These are phyloP conservation scores for Penicillium antarcticum DNA, from an alignment of 495 filamentous ascomycete genomes.

Conservation along the genomic window DNA sequence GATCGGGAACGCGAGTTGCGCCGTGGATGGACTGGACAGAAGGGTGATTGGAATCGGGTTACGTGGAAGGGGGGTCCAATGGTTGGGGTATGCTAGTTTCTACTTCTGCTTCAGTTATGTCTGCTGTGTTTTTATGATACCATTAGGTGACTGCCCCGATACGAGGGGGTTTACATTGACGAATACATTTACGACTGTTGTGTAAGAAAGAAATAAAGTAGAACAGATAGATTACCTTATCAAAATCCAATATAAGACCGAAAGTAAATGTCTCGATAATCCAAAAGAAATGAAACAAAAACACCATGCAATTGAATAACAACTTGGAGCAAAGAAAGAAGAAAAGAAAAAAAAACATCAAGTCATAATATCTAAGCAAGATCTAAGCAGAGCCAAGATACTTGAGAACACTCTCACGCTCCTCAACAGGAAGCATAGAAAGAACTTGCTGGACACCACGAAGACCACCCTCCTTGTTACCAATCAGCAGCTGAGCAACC, in stretches of 20 bases:
- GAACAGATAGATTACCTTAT: neutral
- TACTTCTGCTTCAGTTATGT: too few species aligned
- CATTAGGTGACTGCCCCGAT: too few species aligned
- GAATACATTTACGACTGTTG: too few species aligned
- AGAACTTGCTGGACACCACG: slow-evolving; percentile 85
- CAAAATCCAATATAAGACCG: neutral
- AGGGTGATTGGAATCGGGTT: slow-evolving; percentile 1
- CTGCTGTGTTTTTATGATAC: too few species aligned
- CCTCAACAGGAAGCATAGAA: slow-evolving; percentile 77
- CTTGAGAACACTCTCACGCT: slow-evolving; percentile 83
- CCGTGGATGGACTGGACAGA: neutral
- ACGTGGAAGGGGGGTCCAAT: neutral
- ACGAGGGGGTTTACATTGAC: too few species aligned
- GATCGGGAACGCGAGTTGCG: slow-evolving; percentile 2
- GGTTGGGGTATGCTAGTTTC: too few species aligned
- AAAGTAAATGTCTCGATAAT: neutral
- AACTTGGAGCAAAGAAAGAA: neutral
- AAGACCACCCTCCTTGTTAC: slow-evolving; percentile 71
- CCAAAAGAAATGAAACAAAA: slow-evolving; percentile 1
- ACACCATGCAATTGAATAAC: neutral
- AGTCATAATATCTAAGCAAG: slow-evolving; percentile 1
- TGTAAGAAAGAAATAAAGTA: too few species aligned
- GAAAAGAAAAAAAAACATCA: neutral
- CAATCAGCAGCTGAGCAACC: slow-evolving; percentile 72
- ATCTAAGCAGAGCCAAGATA: slow-evolving; percentile 50